Conservation (phyloP, 2,329 filamentous ascomycete species). For the Immersiporthe knoxdaviesiana region DNA sequence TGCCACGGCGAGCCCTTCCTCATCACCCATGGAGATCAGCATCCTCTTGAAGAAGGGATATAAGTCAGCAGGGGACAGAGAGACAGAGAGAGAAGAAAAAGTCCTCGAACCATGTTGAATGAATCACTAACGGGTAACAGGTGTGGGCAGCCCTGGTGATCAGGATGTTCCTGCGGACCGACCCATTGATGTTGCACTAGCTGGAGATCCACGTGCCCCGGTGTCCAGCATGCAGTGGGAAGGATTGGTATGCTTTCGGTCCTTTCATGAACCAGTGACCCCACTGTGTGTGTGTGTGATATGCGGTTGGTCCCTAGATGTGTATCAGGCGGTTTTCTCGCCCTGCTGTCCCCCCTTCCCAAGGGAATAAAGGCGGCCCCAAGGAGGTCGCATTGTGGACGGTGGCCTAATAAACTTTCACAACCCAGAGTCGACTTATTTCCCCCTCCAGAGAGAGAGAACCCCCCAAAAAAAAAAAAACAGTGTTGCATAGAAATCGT, state of each 20-base stretch:
- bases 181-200: not conserved
- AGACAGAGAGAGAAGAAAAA: no score
- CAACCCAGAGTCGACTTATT: not conserved
- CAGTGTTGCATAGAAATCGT: not conserved
- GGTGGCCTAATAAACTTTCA: not conserved
- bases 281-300: not conserved
- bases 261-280: not conserved
- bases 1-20: not conserved
- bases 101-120: not conserved
- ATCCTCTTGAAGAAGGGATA: not conserved
- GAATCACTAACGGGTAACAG: not conserved
- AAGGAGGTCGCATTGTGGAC: not conserved
- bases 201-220: not conserved
- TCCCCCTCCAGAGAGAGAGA: not conserved
- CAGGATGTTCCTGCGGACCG: not conserved
- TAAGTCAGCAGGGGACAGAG: not conserved
- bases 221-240: not conserved
- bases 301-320: not conserved
- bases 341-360: not conserved
- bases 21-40: not conserved
- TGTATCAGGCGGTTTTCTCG: not conserved
- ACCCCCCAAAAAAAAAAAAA: not conserved
- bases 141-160: not conserved
- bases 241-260: not conserved
- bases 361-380: not conserved